Base-by-base conservation (phyloP, 805 yeast species). In the Candida qinlingensis region DNA sequence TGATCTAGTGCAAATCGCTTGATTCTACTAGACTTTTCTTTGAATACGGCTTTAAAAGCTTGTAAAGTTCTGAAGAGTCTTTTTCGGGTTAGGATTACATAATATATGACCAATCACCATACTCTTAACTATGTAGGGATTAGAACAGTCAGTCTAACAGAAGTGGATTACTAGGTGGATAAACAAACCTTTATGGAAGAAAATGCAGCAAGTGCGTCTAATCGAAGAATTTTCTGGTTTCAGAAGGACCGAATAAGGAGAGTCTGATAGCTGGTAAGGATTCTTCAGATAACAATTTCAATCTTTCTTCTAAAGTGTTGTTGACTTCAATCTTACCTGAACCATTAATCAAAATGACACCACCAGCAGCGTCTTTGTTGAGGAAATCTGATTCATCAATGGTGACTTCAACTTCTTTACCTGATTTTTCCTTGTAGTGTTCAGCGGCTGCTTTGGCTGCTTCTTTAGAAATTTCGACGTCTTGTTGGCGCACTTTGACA, bases 281-380 rank as follows among this genome's bases (percentile, higher is more conserved):
- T 61, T 82, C 87, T 65, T 87, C 86, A 37, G 86, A 78, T 60
- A 94, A 76, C 53, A 94, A 71, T 61, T 83, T 79, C 63, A 94
- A 80, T 72, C 99, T 87, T 75, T 91, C 97, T 62, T 90, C 97
- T 62, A 94, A 77, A 42, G 99, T 91, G 74, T 94, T 94, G 71
- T 87, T 77, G 48, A 94, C 88, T 59, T 85, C 91, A 57, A 94
- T 90, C 71, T 86, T 88, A 47, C 95, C 96, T 39, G 78, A 67
- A 36, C 78, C 77, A 64, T 86, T 87, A 48, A 77, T 67, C 42
- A 88, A 75, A 42, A 89, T 68, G 37, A 83, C 88, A 64, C 99
- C 99, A 55, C 99, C 99, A 37, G 92, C 82, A 54, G 73, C 63
- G 44, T 81, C 83, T 41, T 80, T 75, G 55, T 76, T 76, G 63